phyloP scores from a whole-genome alignment of 2,329 filamentous ascomycete species.

The Raffaelea ambrosiae region DNA sequence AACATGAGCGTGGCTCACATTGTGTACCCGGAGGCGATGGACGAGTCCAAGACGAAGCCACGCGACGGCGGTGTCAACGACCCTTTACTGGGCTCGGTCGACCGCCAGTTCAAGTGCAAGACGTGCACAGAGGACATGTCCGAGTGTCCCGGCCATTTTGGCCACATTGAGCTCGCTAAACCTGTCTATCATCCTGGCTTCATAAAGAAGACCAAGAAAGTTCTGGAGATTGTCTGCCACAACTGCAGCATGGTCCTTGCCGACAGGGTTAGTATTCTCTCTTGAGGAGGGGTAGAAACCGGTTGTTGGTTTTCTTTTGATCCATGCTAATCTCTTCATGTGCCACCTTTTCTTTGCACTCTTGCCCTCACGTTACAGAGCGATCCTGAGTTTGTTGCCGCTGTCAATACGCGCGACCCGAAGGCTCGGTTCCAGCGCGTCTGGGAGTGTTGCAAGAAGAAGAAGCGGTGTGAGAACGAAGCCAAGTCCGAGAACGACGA shows the following conservation, averaged over 20 bases:
- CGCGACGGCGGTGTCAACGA: conserved; percentile 91
- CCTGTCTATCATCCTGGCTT: conserved; percentile 95
- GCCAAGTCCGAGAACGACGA: conserved; percentile 52
- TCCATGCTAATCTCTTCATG: neutral
- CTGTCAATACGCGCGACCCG: conserved; percentile 77
- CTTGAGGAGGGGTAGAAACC: conserved; percentile 28
- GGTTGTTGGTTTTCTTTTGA: conserved; percentile 23
- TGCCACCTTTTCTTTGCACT: no score
- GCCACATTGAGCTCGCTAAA: conserved; percentile 94
- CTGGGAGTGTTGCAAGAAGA: conserved; percentile 86
- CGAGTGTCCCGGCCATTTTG: conserved; percentile 96
- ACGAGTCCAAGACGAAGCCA: conserved; percentile 85
- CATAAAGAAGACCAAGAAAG: conserved; percentile 98
- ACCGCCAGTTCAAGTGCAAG: conserved; percentile 89
- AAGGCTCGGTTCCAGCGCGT: conserved; percentile 91
- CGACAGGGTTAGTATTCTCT: conserved; percentile 87
- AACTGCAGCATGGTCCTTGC: conserved; percentile 97
- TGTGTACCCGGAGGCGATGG: conserved; percentile 98
- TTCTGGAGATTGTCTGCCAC: conserved; percentile 97
- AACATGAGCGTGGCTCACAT: conserved; percentile 96
- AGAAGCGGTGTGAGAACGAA: conserved; percentile 76
- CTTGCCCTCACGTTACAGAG: no score
- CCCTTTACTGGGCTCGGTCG: conserved; percentile 90
- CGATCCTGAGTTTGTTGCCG: conserved; percentile 74
- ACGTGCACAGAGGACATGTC: conserved; percentile 94